Evolutionary conservation across 2,329 filamentous ascomycete genomes (phyloP).

Genomic region (Escovopsis weberi): DNA sequence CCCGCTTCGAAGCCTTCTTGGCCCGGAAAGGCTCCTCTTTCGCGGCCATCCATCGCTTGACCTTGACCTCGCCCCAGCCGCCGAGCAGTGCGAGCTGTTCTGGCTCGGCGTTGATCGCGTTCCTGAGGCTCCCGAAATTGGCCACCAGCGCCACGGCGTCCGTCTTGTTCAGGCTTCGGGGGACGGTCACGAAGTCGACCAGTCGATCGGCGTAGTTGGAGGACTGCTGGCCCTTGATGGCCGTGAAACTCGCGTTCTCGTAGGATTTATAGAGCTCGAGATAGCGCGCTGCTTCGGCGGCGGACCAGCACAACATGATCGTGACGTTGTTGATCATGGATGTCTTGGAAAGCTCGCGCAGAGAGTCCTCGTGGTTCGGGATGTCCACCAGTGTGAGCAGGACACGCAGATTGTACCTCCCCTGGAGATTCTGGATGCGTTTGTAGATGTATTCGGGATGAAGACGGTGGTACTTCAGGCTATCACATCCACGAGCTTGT

Average conservation of each 20-base stretch:
- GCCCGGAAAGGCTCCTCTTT: slow-evolving; percentile 77
- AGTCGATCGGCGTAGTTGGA: slow-evolving; percentile 74
- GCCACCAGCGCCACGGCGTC: slow-evolving; percentile 83
- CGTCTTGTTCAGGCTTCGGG: slow-evolving; percentile 82
- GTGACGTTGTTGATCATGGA: slow-evolving; percentile 87
- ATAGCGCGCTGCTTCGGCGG: slow-evolving; percentile 84
- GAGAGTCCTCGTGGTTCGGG: slow-evolving; percentile 75
- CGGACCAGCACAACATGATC: slow-evolving; percentile 84
- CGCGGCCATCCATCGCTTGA: slow-evolving; percentile 67
- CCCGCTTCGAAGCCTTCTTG: slow-evolving; percentile 48
- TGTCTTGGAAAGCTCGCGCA: slow-evolving; percentile 86
- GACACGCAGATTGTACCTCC: slow-evolving; percentile 75
- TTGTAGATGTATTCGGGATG: slow-evolving; percentile 98
- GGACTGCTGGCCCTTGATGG: slow-evolving; percentile 75
- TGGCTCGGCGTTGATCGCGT: slow-evolving; percentile 72
- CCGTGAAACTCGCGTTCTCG: slow-evolving; percentile 66
- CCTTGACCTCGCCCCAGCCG: slow-evolving; percentile 93
- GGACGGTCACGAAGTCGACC: slow-evolving; percentile 84
- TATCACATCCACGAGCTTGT: slow-evolving; percentile 9
- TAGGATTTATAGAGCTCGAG: slow-evolving; percentile 91
- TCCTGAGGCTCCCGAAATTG: slow-evolving; percentile 78
- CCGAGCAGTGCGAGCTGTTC: slow-evolving; percentile 76
- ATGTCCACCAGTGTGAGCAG: slow-evolving; percentile 91
- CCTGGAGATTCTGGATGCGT: slow-evolving; percentile 70
- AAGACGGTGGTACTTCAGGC: slow-evolving; percentile 90